These are phyloP conservation scores for Paramecium caudatum DNA, from an alignment of 73 alveolate genomes.

Conservation along the genomic window DNA sequence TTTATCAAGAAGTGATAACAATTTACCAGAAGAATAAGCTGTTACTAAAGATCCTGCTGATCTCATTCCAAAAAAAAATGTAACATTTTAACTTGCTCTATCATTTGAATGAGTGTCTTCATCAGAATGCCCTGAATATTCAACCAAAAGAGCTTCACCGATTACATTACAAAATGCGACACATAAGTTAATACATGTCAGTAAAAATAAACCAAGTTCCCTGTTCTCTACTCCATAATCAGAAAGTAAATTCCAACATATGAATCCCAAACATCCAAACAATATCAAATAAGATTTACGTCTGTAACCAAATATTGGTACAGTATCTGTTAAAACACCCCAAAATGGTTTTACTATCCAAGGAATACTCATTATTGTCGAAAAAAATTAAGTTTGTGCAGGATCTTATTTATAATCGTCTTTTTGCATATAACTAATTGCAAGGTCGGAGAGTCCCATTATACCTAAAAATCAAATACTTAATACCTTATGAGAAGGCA, in stretches of 20 bases:
- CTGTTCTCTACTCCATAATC: conserved; percentile 32
- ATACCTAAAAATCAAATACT: conserved; percentile 47
- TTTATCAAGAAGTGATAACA: conserved; percentile 54
- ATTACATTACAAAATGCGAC: conserved; percentile 85
- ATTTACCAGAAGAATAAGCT: conserved; percentile 68
- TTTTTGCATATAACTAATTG: conserved; percentile 76
- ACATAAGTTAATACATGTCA: not conserved
- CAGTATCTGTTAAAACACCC: conserved; percentile 96
- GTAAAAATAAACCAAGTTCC: conserved; percentile 15
- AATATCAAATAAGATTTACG: conserved; percentile 89
- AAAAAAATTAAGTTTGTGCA: conserved; percentile 69
- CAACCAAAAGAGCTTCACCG: conserved; percentile 73
- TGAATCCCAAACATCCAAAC: conserved; percentile 82
- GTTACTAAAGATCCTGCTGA: conserved; percentile 64
- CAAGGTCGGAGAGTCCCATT: conserved; percentile 78
- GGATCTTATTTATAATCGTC: conserved; percentile 77
- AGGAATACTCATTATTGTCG: conserved; percentile 70
- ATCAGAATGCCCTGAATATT: conserved; percentile 28
- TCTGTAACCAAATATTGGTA: conserved; percentile 89
- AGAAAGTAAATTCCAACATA: conserved; percentile 81
- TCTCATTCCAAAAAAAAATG: conserved; percentile 73
- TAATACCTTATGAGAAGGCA: conserved; percentile 57
- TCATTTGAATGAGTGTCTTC: conserved; percentile 54
- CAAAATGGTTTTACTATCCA: conserved; percentile 95
- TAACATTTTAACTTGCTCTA: conserved; percentile 69